phyloP scores from a whole-genome alignment of 192 early-diverging fungal species.

The Obelidium mucronatum region DNA sequence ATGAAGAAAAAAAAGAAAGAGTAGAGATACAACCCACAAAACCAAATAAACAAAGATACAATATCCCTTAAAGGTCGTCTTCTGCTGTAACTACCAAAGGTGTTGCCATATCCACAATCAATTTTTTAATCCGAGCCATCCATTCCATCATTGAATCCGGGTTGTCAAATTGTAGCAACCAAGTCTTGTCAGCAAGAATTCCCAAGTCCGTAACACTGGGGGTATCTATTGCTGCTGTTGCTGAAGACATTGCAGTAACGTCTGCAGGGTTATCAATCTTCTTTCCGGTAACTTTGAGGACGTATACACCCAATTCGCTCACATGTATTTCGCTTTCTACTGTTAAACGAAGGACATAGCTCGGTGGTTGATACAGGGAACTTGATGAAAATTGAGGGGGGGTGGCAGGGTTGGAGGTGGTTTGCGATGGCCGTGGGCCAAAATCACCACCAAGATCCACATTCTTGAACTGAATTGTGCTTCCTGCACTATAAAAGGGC shows the following conservation, averaged over 20 bases:
- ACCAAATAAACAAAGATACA: background rate
- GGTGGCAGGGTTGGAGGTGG: background rate
- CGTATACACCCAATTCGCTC: slow-evolving; percentile 16
- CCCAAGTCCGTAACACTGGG: background rate
- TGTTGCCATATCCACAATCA: background rate
- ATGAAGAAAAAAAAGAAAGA: slow-evolving; percentile 1
- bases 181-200: slow-evolving; percentile 9
- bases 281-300: slow-evolving; percentile 8
- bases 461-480: background rate
- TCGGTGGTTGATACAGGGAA: background rate
- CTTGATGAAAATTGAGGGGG: background rate
- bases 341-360: background rate
- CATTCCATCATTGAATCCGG: slow-evolving; percentile 26
- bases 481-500: background rate
- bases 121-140: slow-evolving; percentile 3
- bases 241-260: background rate
- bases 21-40: background rate
- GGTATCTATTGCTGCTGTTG: background rate
- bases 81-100: too few relatives aligned
- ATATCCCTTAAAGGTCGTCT: too few relatives aligned
- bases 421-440: background rate
- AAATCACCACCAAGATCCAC: background rate
- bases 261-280: background rate
- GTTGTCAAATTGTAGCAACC: slow-evolving; percentile 23
- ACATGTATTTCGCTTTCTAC: slow-evolving; percentile 10